These are phyloP conservation scores for Priceomyces melissophilus DNA, from an alignment of 805 yeast species.

Conservation along the genomic window DNA sequence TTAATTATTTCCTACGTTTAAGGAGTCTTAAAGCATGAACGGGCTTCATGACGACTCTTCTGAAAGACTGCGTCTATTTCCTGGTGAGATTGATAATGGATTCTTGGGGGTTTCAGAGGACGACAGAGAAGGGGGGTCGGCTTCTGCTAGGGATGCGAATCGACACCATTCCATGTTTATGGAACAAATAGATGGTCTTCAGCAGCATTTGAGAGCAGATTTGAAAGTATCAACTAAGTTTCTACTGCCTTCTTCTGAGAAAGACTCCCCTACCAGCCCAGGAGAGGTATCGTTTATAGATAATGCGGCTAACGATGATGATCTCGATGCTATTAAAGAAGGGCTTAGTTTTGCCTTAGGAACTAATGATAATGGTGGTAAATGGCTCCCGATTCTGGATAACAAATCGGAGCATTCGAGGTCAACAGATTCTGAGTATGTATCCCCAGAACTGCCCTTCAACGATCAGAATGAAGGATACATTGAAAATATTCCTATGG, in stretches of 20 bases:
- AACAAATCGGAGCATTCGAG: background rate
- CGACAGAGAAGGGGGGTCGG: background rate
- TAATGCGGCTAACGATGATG: slow-evolving; percentile 25
- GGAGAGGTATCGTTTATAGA: slow-evolving; percentile 15
- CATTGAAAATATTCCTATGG: slow-evolving; percentile 18
- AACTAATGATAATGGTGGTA: slow-evolving; percentile 15
- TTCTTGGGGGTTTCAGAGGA: background rate
- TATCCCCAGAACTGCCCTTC: background rate
- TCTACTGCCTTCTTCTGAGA: background rate
- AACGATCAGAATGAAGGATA: slow-evolving; percentile 3
- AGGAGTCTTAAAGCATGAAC: background rate
- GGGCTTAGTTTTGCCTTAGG: slow-evolving; percentile 37
- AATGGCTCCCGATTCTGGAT: slow-evolving; percentile 27
- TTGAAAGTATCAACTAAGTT: background rate
- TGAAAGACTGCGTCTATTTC: slow-evolving; percentile 1
- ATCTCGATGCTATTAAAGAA: slow-evolving; percentile 29
- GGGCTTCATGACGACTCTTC: background rate
- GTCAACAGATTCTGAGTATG: background rate
- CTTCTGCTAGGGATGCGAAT: background rate
- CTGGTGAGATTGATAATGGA: background rate
- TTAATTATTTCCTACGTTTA: no score
- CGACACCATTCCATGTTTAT: background rate
- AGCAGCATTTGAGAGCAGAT: background rate
- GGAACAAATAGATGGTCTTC: slow-evolving; percentile 8
- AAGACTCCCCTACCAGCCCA: background rate